These are phyloP conservation scores for Venturia pyrina DNA, from an alignment of 2,329 filamentous ascomycete genomes.

Conservation along the genomic window DNA sequence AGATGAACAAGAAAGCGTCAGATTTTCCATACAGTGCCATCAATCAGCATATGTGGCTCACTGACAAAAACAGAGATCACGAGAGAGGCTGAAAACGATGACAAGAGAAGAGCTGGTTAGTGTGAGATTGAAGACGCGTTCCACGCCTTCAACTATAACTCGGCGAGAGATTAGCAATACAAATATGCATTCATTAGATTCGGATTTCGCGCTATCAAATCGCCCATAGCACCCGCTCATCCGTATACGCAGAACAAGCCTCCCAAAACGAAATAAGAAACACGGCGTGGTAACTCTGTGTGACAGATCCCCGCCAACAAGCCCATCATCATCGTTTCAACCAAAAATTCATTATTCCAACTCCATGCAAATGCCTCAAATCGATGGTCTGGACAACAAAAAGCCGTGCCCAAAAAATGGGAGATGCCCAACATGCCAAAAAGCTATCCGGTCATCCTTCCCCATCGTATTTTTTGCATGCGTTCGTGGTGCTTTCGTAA, in stretches of 20 bases:
- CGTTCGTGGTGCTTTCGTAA: neutral
- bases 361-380: neutral
- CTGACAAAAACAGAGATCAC: too few species aligned
- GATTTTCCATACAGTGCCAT: too few species aligned
- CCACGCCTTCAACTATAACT: too few species aligned
- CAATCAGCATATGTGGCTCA: too few species aligned
- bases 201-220: neutral
- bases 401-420: neutral
- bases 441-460: too few species aligned
- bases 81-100: too few species aligned
- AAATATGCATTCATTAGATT: neutral
- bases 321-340: neutral
- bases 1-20: too few species aligned
- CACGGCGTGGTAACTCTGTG: neutral
- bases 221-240: neutral
- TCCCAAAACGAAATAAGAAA: neutral
- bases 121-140: too few species aligned
- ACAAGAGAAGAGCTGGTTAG: too few species aligned
- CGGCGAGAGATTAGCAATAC: neutral
- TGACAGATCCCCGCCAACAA: neutral
- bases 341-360: neutral
- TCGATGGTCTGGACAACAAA: neutral
- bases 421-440: neutral
- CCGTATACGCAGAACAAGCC: neutral
- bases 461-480: neutral